A percentile compares a stretch with the other conserved stretches of the same genome.
Conservation (phyloP, 2,329 filamentous ascomycete genomes). For the Fonsecaea multimorphosa region DNA sequence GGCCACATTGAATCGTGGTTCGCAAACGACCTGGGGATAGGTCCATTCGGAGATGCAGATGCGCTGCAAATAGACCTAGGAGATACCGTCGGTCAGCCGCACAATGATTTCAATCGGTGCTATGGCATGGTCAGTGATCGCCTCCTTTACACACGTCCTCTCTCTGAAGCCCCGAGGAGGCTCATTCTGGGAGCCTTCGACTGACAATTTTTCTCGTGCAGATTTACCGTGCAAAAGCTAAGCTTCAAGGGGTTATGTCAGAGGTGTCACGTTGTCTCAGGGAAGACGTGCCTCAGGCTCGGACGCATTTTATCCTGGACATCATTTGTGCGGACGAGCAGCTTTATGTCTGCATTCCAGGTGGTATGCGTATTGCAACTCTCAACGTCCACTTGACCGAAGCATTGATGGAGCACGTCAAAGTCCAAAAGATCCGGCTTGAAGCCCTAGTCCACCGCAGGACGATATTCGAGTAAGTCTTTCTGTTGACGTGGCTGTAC, state of each 20-base stretch:
- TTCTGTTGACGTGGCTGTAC: not conserved
- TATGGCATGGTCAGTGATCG: constrained; percentile 30
- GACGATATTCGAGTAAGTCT: constrained; percentile 27
- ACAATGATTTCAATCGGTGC: constrained; percentile 12
- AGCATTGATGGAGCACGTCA: constrained; percentile 10
- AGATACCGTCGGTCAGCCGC: not conserved
- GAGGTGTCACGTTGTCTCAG: constrained; percentile 10
- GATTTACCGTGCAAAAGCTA: constrained; percentile 25
- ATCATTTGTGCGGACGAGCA: constrained; percentile 1
- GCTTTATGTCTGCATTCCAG: constrained; percentile 18
- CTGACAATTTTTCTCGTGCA: constrained; percentile 12
- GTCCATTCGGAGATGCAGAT: not conserved
- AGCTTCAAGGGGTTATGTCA: constrained; percentile 24
- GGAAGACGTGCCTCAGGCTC: not conserved
- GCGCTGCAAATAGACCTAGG: not conserved
- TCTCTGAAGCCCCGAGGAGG: not conserved
- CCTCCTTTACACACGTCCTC: not conserved
- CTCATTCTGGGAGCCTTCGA: not conserved
- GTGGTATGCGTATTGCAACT: constrained; percentile 12
- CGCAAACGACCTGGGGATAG: not conserved
- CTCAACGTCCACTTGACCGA: constrained; percentile 22
- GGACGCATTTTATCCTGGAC: constrained; percentile 17
- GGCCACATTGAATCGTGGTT: constrained; percentile 18
- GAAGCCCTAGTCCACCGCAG: constrained; percentile 18
- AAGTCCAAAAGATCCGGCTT: constrained; percentile 9